Percentiles rank a stretch among this genome's conserved stretches.
Conservation (phyloP, 1,139 yeast species). For the Pichia sp. region DNA sequence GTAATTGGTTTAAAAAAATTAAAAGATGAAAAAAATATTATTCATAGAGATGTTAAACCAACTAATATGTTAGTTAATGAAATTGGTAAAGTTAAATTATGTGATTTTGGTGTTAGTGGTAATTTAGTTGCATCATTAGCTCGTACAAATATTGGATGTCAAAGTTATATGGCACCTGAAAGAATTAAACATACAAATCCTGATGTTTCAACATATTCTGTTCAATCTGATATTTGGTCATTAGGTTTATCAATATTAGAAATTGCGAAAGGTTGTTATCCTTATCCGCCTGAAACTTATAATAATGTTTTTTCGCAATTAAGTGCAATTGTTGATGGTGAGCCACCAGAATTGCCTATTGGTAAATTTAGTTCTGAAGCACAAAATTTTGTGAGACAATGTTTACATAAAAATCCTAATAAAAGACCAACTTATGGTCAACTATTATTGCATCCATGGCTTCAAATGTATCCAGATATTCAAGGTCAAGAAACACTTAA, state of each 20-base stretch:
- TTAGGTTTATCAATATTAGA: conserved; percentile 85
- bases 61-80: conserved; percentile 83
- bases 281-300: conserved; percentile 92
- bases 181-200: conserved; percentile 63
- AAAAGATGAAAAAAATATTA: conserved; percentile 84
- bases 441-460: conserved; percentile 78
- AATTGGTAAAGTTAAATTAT: conserved; percentile 78
- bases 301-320: conserved; percentile 87
- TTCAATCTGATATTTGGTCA: conserved; percentile 96
- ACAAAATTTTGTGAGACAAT: conserved; percentile 68
- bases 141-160: conserved; percentile 95
- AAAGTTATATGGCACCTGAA: conserved; percentile 98
- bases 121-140: conserved; percentile 94
- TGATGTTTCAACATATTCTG: conserved; percentile 79
- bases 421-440: conserved; percentile 78
- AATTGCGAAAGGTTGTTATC: conserved; percentile 85
- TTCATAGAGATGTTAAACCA: conserved; percentile 96
- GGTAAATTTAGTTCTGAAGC: conserved; percentile 67
- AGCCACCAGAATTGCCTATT: conserved; percentile 70
- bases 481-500: conserved; percentile 31
- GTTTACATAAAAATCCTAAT: conserved; percentile 77
- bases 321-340: conserved; percentile 95
- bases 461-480: conserved; percentile 39
- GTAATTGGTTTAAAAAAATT: conserved; percentile 78
- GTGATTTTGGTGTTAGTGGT: conserved; percentile 97